These are phyloP conservation scores for Candida gorgasii DNA, from an alignment of 805 yeast genomes.

Conservation along the genomic window DNA sequence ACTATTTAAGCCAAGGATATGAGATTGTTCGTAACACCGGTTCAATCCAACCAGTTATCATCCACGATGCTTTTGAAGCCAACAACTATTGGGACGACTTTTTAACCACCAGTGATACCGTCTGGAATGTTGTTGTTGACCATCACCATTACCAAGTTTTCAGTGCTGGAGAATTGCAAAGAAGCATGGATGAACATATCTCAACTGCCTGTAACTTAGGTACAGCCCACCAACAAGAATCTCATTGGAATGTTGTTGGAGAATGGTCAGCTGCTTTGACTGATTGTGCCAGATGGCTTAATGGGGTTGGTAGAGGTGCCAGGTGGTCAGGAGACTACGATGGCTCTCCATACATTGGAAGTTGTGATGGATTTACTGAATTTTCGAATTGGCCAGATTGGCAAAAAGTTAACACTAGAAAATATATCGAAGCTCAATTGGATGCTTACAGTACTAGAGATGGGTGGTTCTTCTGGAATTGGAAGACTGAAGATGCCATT, in stretches of 20 bases:
- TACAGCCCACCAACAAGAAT: slow-evolving; percentile 40
- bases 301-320: slow-evolving; percentile 83
- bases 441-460: slow-evolving; percentile 71
- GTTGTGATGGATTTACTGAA: slow-evolving; percentile 49
- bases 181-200: slow-evolving; percentile 63
- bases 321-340: slow-evolving; percentile 69
- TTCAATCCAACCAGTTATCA: slow-evolving; percentile 55
- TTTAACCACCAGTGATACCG: slow-evolving; percentile 33
- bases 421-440: slow-evolving; percentile 83
- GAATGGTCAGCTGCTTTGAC: slow-evolving; percentile 93
- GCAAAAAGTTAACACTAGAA: slow-evolving; percentile 59
- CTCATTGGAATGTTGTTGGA: slow-evolving; percentile 77
- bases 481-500: slow-evolving; percentile 78
- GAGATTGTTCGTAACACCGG: slow-evolving; percentile 56
- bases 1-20: slow-evolving; percentile 67
- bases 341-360: slow-evolving; percentile 49
- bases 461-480: slow-evolving; percentile 95
- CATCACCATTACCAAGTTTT: slow-evolving; percentile 93
- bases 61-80: slow-evolving; percentile 81
- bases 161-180: slow-evolving; percentile 57
- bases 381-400: slow-evolving; percentile 56
- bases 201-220: slow-evolving; percentile 34
- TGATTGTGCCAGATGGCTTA: slow-evolving; percentile 86
- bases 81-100: slow-evolving; percentile 63
- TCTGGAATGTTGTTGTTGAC: slow-evolving; percentile 75